Conservation (phyloP, 352 stramenopile genomes). For the Phytophthora niederhauseri region DNA sequence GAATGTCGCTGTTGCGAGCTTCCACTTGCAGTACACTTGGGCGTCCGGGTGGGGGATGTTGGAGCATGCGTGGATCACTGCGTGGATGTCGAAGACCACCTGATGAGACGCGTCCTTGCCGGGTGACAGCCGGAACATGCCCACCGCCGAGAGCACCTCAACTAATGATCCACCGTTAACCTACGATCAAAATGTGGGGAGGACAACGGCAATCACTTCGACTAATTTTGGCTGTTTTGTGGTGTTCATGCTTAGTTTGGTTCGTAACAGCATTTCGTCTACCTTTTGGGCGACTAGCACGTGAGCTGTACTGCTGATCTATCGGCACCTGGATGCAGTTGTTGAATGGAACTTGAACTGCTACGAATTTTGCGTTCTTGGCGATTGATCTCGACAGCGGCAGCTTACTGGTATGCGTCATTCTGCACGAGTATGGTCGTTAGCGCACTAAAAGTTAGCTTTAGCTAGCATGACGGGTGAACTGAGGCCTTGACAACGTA, state of each 20-base stretch:
- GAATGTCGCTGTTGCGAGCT: constrained; percentile 20
- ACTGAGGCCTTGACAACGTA: constrained; percentile 25
- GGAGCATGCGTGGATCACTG: constrained; percentile 40
- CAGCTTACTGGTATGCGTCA: not conserved
- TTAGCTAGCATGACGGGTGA: too few species aligned
- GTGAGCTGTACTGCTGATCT: not conserved
- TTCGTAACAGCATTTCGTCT: not conserved
- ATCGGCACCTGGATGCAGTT: not conserved
- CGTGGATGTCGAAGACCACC: constrained; percentile 38
- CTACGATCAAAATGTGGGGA: not conserved
- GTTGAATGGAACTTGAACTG: not conserved
- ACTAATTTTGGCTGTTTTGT: constrained; percentile 17
- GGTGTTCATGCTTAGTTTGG: not conserved
- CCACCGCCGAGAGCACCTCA: not conserved
- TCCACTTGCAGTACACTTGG: constrained; percentile 50
- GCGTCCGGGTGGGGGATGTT: constrained; percentile 40
- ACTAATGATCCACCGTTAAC: not conserved
- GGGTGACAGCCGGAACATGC: constrained; percentile 16
- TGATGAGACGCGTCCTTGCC: constrained; percentile 13
- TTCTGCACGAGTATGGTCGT: constrained; percentile 8
- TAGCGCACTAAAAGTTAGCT: not conserved
- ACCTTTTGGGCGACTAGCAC: not conserved
- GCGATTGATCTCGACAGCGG: not conserved
- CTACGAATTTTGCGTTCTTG: not conserved
- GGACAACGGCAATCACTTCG: not conserved